These are phyloP conservation scores for Tetradesmus obliquus DNA, from an alignment of 139 green algal genomes.

Conservation along the genomic window DNA sequence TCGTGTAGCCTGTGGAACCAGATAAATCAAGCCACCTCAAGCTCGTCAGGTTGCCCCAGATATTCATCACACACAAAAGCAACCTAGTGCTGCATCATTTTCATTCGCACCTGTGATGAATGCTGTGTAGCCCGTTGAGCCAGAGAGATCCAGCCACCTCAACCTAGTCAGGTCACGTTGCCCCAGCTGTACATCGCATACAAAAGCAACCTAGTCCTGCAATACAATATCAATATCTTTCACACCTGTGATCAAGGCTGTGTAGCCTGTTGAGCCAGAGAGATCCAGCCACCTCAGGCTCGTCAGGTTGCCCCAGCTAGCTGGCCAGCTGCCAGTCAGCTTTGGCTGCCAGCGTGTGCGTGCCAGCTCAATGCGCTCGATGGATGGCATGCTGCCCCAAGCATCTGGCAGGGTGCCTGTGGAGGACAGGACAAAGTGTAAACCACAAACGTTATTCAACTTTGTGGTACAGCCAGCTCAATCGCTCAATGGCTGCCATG, in stretches of 20 bases:
- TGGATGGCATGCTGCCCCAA: not conserved
- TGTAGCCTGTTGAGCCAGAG: not conserved
- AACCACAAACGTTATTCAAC: too few species aligned
- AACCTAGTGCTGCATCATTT: too few species aligned
- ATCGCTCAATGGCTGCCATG: not conserved
- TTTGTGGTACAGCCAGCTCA: slow-evolving; percentile 8
- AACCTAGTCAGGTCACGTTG: not conserved
- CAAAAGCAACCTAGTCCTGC: too few species aligned
- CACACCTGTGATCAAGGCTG: not conserved
- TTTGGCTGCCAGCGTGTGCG: not conserved
- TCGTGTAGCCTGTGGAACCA: too few species aligned
- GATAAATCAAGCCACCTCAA: too few species aligned
- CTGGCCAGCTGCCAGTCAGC: not conserved
- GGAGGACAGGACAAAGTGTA: not conserved
- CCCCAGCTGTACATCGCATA: too few species aligned
- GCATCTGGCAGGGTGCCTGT: slow-evolving; percentile 5
- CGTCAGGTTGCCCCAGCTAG: not conserved
- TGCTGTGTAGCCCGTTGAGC: not conserved
- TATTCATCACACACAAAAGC: too few species aligned
- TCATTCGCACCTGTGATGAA: not conserved
- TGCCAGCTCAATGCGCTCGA: not conserved
- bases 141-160: not conserved
- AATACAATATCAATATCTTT: too few species aligned
- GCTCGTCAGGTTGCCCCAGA: too few species aligned
- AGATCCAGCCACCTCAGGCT: not conserved